Percentiles rank a stretch among this genome's conserved stretches.
Evolutionary conservation across 2,329 filamentous ascomycete genomes (phyloP).

Genomic region (Penicillium olsonii): DNA sequence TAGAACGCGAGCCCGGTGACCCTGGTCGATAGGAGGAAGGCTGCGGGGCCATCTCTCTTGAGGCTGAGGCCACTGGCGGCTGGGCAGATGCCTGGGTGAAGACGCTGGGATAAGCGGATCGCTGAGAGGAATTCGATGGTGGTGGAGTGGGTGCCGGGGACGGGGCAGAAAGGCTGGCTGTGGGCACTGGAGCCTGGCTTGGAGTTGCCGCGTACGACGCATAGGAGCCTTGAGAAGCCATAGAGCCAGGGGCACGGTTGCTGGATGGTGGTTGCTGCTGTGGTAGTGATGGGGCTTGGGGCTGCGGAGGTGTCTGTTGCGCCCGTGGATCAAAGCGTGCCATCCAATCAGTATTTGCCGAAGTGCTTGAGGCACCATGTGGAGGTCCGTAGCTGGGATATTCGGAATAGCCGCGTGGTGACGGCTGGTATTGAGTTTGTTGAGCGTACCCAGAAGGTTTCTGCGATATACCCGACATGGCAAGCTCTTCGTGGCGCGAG

Average conservation of each 20-base stretch:
- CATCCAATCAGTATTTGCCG: constrained; percentile 44
- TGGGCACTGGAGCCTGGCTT: constrained; percentile 23
- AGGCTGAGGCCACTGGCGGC: constrained; percentile 21
- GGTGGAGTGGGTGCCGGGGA: constrained; percentile 39
- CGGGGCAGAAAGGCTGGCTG: constrained; percentile 32
- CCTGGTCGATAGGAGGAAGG: constrained; percentile 23
- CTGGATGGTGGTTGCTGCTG: constrained; percentile 21
- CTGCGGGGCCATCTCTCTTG: constrained; percentile 34
- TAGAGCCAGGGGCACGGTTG: constrained; percentile 21
- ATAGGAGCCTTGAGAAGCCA: constrained; percentile 31
- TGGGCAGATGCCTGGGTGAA: constrained; percentile 34
- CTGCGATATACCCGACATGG: constrained; percentile 22
- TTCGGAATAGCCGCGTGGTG: constrained; percentile 35
- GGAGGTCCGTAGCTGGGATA: constrained; percentile 34
- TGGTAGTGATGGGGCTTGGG: constrained; percentile 23
- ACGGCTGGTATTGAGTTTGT: constrained; percentile 29
- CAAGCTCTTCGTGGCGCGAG: constrained; percentile 28
- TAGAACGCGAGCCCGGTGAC: constrained; percentile 35
- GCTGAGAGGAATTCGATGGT: constrained; percentile 30
- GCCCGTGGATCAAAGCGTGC: constrained; percentile 44
- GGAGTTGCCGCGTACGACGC: constrained; percentile 30
- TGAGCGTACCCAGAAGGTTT: constrained; percentile 32
- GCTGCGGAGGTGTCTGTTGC: constrained; percentile 28
- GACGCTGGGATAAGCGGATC: constrained; percentile 30
- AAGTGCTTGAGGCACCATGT: constrained; percentile 26